Conservation (phyloP, 306 rosid species). For the Neltuma alba region DNA sequence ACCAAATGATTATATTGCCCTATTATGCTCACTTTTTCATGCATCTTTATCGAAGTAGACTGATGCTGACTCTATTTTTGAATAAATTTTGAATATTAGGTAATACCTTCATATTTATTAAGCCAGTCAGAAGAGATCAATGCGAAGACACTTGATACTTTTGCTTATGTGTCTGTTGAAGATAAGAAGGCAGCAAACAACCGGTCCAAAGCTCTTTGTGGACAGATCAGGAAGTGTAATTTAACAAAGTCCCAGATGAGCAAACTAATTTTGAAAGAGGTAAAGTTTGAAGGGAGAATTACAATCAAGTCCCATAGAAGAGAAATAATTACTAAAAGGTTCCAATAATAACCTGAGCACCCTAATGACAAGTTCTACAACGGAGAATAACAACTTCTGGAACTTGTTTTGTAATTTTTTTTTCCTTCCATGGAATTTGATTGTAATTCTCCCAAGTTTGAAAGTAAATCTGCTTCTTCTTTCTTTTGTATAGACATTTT, state of each 20-base stretch:
- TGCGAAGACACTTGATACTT: conserved; percentile 37
- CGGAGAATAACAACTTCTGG: no score
- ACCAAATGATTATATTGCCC: background rate
- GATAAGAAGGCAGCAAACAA: conserved; percentile 33
- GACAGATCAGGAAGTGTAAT: conserved; percentile 82
- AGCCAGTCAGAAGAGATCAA: conserved; percentile 36
- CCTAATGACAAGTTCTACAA: no score
- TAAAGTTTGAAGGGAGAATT: no score
- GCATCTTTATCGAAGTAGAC: background rate
- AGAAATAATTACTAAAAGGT: no score
- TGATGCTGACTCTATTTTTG: conserved; percentile 3
- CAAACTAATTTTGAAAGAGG: conserved; percentile 64
- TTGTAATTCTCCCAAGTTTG: no score
- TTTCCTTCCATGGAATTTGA: no score
- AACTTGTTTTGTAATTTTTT: no score
- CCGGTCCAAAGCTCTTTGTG: conserved; percentile 36
- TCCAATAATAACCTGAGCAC: no score
- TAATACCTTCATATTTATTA: conserved; percentile 62
- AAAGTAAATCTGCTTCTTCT: background rate
- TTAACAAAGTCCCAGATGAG: conserved; percentile 59
- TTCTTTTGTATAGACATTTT: background rate
- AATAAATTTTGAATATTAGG: conserved; percentile 47
- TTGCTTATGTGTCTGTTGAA: conserved; percentile 74
- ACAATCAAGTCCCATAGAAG: no score
- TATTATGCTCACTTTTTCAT: background rate